These are phyloP conservation scores for Prunus mume DNA, from an alignment of 306 rosid genomes.

Conservation along the genomic window DNA sequence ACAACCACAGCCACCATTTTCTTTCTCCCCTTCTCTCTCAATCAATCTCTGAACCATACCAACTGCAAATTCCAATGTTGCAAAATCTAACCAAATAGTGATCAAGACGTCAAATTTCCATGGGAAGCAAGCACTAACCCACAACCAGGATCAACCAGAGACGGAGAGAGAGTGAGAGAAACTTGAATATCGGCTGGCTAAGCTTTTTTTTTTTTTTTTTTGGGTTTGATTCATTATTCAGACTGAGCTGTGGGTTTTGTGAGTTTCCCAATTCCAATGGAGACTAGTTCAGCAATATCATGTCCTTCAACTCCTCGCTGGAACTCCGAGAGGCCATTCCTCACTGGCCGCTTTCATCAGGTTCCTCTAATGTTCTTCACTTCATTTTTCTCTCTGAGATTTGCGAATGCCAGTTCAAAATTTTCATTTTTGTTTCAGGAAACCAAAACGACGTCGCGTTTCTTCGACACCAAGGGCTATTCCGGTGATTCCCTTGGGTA, in stretches of 20 bases:
- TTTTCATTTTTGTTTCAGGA: slow-evolving; percentile 31
- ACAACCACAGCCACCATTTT: no score
- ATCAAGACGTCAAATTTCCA: no score
- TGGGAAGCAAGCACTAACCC: no score
- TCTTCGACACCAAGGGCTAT: slow-evolving; percentile 34
- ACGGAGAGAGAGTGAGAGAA: no score
- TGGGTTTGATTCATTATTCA: no score
- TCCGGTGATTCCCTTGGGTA: slow-evolving; percentile 40
- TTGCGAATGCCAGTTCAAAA: not conserved
- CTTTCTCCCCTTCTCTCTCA: no score
- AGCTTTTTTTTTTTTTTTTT: no score
- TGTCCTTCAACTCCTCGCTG: slow-evolving; percentile 51
- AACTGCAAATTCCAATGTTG: no score
- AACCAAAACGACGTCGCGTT: slow-evolving; percentile 39
- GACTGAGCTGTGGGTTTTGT: not conserved
- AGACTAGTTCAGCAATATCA: slow-evolving; percentile 22
- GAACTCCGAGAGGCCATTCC: slow-evolving; percentile 56
- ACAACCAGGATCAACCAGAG: no score
- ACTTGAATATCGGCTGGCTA: no score
- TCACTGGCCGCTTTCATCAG: slow-evolving; percentile 60
- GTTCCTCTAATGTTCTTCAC: slow-evolving; percentile 18
- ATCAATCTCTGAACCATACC: no score
- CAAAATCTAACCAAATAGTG: no score
- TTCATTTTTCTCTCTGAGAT: not conserved
- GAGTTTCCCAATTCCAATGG: slow-evolving; percentile 20